A percentile compares a stretch with the other conserved stretches of the same genome.
These are phyloP conservation scores for Chalaropsis ovoidea DNA, from an alignment of 2,329 filamentous ascomycete genomes.

Conservation along the genomic window DNA sequence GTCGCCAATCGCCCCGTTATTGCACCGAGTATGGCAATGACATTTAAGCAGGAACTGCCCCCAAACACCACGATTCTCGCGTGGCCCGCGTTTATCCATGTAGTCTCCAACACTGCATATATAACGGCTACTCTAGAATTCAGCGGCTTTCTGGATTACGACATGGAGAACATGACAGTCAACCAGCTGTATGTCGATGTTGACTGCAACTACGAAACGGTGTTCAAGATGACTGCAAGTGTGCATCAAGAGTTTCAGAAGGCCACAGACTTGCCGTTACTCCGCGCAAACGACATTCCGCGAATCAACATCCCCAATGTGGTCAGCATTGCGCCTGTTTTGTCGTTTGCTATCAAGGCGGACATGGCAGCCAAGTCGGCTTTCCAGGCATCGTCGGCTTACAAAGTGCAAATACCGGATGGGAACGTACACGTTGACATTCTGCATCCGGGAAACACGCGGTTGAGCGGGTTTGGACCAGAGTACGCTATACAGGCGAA, in stretches of 20 bases:
- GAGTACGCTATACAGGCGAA: slow-evolving; percentile 14
- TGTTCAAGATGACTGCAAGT: background rate
- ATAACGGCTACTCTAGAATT: slow-evolving; percentile 17
- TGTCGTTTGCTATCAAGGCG: slow-evolving; percentile 16
- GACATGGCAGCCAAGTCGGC: slow-evolving; percentile 15
- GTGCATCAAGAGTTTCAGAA: slow-evolving; percentile 13
- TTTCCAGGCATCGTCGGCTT: slow-evolving; percentile 12
- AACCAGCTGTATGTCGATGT: slow-evolving; percentile 20
- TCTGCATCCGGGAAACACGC: background rate
- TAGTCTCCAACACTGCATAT: slow-evolving; percentile 21
- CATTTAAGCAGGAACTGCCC: slow-evolving; percentile 14
- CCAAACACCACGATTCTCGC: slow-evolving; percentile 18
- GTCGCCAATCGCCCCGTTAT: slow-evolving; percentile 3
- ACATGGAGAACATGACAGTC: slow-evolving; percentile 13
- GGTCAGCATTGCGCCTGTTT: slow-evolving; percentile 14
- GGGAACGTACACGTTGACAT: slow-evolving; percentile 21
- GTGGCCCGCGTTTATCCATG: slow-evolving; percentile 15
- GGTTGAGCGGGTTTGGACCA: slow-evolving; percentile 11
- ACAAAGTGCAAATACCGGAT: slow-evolving; percentile 7
- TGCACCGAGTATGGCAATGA: slow-evolving; percentile 14
- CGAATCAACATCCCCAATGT: slow-evolving; percentile 20
- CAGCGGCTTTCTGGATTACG: slow-evolving; percentile 20
- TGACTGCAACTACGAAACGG: slow-evolving; percentile 13
- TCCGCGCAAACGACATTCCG: slow-evolving; percentile 1
- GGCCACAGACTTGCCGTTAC: slow-evolving; percentile 6